Conservation (phyloP, 352 stramenopile genomes). For the Phytophthora macrochlamydospora region DNA sequence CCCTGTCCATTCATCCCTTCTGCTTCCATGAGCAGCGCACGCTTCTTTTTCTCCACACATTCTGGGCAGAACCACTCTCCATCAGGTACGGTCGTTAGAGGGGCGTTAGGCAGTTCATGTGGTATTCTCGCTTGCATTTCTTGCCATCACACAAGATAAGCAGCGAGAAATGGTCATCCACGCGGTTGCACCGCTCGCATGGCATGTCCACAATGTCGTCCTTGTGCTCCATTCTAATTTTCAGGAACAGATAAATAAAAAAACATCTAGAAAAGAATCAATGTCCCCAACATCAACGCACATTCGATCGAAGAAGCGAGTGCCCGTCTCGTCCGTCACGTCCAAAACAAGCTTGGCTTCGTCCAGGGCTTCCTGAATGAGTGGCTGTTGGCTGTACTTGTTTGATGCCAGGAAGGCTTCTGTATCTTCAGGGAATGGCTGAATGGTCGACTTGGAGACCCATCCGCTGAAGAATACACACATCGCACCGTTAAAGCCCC, state of each 20-base stretch:
- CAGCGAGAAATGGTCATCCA: conserved; percentile 82
- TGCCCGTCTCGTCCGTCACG: conserved; percentile 54
- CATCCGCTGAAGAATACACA: conserved; percentile 56
- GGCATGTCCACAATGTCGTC: conserved; percentile 74
- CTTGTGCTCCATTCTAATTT: conserved; percentile 67
- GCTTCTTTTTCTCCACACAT: conserved; percentile 48
- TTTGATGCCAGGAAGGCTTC: conserved; percentile 61
- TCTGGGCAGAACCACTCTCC: conserved; percentile 85
- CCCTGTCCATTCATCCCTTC: conserved; percentile 30
- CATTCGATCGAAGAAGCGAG: conserved; percentile 83
- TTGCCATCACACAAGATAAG: conserved; percentile 86
- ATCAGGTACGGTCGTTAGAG: conserved; percentile 59
- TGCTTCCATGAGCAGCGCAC: conserved; percentile 32
- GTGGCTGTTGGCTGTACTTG: conserved; percentile 66
- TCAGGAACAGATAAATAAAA: no score
- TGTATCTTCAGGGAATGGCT: conserved; percentile 74
- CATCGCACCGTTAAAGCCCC: conserved; percentile 4
- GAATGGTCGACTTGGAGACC: conserved; percentile 73
- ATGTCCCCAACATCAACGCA: conserved; percentile 32
- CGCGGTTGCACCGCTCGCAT: conserved; percentile 83
- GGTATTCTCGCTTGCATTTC: conserved; percentile 84
- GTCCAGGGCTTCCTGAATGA: conserved; percentile 75
- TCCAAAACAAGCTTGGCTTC: conserved; percentile 75
- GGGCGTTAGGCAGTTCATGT: conserved; percentile 86
- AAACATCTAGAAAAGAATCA: no score